phyloP scores from a whole-genome alignment of 73 alveolate species.

The Paraurostyla sp. region DNA sequence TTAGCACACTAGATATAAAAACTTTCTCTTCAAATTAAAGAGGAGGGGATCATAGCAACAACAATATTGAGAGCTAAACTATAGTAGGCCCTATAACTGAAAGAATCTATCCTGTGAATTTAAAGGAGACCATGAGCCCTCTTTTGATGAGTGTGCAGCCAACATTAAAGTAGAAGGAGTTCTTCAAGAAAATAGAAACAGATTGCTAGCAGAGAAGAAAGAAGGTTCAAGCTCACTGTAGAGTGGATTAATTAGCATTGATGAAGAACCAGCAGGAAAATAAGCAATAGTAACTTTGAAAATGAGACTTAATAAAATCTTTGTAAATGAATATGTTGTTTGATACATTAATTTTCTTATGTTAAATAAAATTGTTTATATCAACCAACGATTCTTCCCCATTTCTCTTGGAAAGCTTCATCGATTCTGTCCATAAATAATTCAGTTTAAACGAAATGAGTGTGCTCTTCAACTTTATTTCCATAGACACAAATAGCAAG shows the following conservation, averaged over 20 bases:
- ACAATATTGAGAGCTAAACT: neutral
- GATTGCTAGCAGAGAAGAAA: neutral
- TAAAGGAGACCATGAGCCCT: neutral
- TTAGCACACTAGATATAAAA: too few relatives aligned
- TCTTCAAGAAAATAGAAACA: neutral
- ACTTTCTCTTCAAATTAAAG: too few relatives aligned
- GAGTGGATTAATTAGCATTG: neutral
- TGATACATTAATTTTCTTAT: neutral
- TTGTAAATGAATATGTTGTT: neutral
- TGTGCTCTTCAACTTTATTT: slow-evolving; percentile 39
- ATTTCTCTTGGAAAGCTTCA: slow-evolving; percentile 22
- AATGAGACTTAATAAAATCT: neutral
- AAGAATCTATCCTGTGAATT: neutral
- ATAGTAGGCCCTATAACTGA: neutral
- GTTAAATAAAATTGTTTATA: neutral
- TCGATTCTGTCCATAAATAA: slow-evolving; percentile 72
- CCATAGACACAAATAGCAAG: slow-evolving; percentile 87
- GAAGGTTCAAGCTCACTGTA: neutral
- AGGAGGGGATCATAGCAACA: too few relatives aligned
- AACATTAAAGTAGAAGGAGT: neutral
- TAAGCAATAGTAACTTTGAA: neutral
- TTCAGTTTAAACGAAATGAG: slow-evolving; percentile 65
- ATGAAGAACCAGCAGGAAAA: neutral
- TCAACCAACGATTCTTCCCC: slow-evolving; percentile 36
- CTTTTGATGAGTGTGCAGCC: neutral